Evolutionary conservation across 1,284 basidiomycete genomes (phyloP), one percentile per base, ranked within the genome.

Genomic region (Cutaneotrichosporon dermatis): DNA sequence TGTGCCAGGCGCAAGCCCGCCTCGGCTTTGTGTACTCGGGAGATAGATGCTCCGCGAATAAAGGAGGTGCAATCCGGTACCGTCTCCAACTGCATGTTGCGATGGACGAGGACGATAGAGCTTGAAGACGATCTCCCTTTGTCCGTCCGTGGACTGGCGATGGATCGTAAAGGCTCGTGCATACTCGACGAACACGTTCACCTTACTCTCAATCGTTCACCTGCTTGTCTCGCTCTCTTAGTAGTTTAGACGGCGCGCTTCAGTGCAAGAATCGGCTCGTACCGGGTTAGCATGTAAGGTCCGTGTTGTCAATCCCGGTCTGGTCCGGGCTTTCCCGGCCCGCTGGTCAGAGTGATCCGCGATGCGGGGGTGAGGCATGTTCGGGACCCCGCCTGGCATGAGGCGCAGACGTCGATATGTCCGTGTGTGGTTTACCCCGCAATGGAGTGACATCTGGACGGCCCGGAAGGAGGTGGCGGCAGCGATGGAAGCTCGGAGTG

Each of bases 381-480:
- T 49, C 50, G 50, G 50, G 50, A 16, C 33, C 50, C 50, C 50
- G 50, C 39, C 39, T 39, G 50, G 16, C 39, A 40, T 40, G 39
- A 25, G 25, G 39, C 37, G 50, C 39, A 11, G 36, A 16, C 37
- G 6, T 51, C 37, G 50, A 33, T 13, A 10, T 51, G 50, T 41
- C 50, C 39, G 50, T 51, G 50, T 25, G 8, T 33, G 9, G 16
- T 40, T 51, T 51, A 53, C 51, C 51, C 51, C 51, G 51, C 50
- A 51, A 6, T 37, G 37, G 34, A 49, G 34, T 36, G 36, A 40
- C 50, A 37, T 25, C 9, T 10, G 11, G 37, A 36, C 50, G 50
- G 50, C 37, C 50, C 15, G 50, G 50, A 37, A 34, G 7, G 37
- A 7, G 4, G 50, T 6, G 36, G 37, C 39, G 50, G 25, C 50